Conservation (phyloP, 331 rosid species). For the Acacia concinna region DNA sequence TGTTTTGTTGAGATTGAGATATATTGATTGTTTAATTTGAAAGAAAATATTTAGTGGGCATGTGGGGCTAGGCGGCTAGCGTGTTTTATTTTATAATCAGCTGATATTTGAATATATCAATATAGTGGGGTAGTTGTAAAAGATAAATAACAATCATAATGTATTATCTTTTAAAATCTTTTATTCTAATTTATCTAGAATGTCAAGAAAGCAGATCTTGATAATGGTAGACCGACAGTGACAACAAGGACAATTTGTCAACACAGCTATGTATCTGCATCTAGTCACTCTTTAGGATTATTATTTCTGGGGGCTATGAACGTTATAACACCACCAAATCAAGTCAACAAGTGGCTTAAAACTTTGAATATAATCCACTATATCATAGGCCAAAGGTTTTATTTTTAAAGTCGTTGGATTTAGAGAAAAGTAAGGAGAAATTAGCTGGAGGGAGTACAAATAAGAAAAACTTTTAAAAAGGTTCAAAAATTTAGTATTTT, state of each 20-base stretch:
- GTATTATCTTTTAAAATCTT: background rate
- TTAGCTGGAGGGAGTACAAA: too few species aligned
- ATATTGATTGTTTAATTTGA: background rate
- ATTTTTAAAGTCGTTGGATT: too few species aligned
- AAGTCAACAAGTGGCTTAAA: background rate
- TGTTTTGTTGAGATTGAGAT: background rate
- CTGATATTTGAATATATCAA: background rate
- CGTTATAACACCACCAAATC: background rate
- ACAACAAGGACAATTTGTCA: background rate
- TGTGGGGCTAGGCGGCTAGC: constrained; percentile 1
- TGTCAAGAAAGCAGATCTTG: background rate
- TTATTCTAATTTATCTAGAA: background rate
- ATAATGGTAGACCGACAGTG: too few species aligned
- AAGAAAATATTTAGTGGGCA: background rate
- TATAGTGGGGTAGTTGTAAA: background rate
- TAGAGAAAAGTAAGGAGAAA: too few species aligned
- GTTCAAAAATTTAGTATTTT: too few species aligned
- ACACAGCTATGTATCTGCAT: too few species aligned
- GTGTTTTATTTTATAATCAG: background rate
- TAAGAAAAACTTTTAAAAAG: too few species aligned
- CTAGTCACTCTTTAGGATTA: too few species aligned
- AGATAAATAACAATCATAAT: background rate
- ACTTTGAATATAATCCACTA: background rate
- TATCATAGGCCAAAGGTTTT: background rate
- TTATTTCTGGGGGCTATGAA: background rate